These are phyloP conservation scores for Monosporascus ibericus DNA, from an alignment of 2,329 filamentous ascomycete species.

Conservation along the genomic window DNA sequence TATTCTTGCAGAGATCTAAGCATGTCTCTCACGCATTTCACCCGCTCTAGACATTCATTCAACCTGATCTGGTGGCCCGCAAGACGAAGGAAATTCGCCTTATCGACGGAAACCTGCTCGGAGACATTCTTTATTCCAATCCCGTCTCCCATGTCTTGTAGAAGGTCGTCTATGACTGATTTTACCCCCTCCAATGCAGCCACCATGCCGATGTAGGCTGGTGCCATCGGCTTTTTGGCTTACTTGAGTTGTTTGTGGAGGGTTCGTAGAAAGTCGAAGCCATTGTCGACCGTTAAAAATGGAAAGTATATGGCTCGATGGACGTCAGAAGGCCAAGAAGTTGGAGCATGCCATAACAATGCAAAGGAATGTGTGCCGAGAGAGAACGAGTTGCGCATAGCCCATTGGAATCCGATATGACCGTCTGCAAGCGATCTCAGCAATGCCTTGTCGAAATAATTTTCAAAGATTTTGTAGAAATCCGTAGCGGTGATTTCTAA, in stretches of 20 bases:
- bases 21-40: neutral
- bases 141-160: neutral
- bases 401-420: neutral
- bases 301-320: neutral
- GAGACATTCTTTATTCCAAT: neutral
- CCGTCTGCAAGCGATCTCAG: neutral
- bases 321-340: accelerated
- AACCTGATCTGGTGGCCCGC: neutral
- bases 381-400: neutral
- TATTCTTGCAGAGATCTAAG: neutral
- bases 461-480: neutral
- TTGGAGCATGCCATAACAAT: neutral
- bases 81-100: too few species aligned
- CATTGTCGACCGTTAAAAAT: neutral
- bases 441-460: neutral
- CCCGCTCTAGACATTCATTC: neutral
- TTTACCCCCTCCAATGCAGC: neutral
- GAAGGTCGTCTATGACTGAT: neutral
- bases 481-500: neutral
- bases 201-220: neutral
- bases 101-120: neutral
- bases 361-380: neutral
- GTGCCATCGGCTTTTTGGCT: neutral
- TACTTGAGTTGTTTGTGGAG: neutral
- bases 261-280: neutral